phyloP scores from a whole-genome alignment of 2,329 filamentous ascomycete species.

The Scedosporium apiospermum region DNA sequence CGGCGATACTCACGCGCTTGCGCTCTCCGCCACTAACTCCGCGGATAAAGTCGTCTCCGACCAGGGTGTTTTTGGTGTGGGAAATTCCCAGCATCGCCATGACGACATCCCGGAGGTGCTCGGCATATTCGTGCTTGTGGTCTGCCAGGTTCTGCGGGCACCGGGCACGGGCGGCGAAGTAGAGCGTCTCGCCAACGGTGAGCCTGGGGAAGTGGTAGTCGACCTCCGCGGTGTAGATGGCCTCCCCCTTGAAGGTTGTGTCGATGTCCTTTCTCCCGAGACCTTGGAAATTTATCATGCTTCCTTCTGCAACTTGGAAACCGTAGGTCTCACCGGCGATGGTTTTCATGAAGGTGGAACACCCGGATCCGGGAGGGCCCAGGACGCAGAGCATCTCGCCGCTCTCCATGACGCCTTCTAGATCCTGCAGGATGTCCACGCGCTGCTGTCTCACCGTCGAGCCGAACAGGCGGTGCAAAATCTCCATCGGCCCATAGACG shows the following conservation, averaged over 20 bases:
- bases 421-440: slow-evolving; percentile 40
- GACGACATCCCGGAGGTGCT: slow-evolving; percentile 40
- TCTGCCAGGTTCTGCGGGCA: slow-evolving; percentile 35
- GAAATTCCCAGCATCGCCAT: slow-evolving; percentile 45
- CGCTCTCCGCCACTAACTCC: slow-evolving; percentile 43
- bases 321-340: slow-evolving; percentile 53
- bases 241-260: slow-evolving; percentile 44
- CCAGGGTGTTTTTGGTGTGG: slow-evolving; percentile 42
- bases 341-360: slow-evolving; percentile 56
- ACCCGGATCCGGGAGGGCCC: slow-evolving; percentile 45
- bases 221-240: slow-evolving; percentile 57
- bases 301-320: slow-evolving; percentile 49
- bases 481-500: slow-evolving; percentile 11
- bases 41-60: slow-evolving; percentile 44
- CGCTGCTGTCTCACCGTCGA: slow-evolving; percentile 13
- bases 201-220: slow-evolving; percentile 53
- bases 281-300: slow-evolving; percentile 55
- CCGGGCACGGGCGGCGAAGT: slow-evolving; percentile 50
- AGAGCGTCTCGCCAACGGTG: slow-evolving; percentile 50
- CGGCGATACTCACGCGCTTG: slow-evolving; percentile 24
- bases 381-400: slow-evolving; percentile 50
- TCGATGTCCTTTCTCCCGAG: slow-evolving; percentile 49
- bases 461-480: slow-evolving; percentile 16
- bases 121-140: slow-evolving; percentile 30
- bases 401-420: slow-evolving; percentile 41